Conservation (phyloP, 495 filamentous ascomycete species). For the Aspergillus campestris region DNA sequence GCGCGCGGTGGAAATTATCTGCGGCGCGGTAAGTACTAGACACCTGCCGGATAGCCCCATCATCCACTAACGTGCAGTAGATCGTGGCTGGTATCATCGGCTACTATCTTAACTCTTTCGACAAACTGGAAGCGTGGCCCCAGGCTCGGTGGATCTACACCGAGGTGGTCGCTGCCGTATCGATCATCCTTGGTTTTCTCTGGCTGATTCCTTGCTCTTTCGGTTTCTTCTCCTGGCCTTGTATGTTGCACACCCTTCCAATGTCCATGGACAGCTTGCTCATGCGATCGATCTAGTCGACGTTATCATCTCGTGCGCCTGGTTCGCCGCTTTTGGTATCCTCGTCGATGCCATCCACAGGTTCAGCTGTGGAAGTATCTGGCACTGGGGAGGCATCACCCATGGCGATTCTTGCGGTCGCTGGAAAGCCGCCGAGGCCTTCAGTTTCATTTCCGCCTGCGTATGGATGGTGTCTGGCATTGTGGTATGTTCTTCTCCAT, state of each 20-base stretch:
- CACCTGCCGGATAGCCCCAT: background rate
- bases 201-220: conserved; percentile 48
- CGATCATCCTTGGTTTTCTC: conserved; percentile 42
- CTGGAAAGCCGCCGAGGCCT: conserved; percentile 61
- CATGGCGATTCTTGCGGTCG: conserved; percentile 39
- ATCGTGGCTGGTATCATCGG: conserved; percentile 52
- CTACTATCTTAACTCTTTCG: conserved; percentile 36
- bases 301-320: conserved; percentile 48
- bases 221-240: conserved; percentile 35
- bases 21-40: conserved; percentile 27
- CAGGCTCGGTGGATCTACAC: conserved; percentile 51
- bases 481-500: conserved; percentile 25
- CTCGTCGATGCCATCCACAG: conserved; percentile 46
- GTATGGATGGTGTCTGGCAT: conserved; percentile 56
- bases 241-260: conserved; percentile 18
- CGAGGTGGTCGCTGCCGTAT: conserved; percentile 48
- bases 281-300: conserved; percentile 32
- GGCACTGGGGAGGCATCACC: conserved; percentile 36
- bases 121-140: conserved; percentile 27
- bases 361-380: conserved; percentile 48
- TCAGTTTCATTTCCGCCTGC: conserved; percentile 58
- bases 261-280: background rate
- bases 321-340: conserved; percentile 59
- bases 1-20: conserved; percentile 35
- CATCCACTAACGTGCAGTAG: conserved; percentile 10